Conservation (phyloP, 192 early-diverging fungal genomes). For the Gonapodya sp. region DNA sequence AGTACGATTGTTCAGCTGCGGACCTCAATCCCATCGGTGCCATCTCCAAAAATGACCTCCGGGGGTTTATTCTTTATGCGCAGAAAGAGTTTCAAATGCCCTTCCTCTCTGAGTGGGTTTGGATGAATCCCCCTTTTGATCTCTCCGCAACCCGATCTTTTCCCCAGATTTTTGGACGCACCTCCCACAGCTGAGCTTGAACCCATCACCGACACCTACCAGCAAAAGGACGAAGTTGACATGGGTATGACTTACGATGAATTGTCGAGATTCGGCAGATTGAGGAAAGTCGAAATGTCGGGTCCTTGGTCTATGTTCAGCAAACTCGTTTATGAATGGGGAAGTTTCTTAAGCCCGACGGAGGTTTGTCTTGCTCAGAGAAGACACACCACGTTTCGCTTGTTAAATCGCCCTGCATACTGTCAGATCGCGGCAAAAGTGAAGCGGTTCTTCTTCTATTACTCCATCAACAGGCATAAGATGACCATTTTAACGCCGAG, state of each 20-base stretch:
- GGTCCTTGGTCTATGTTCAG: constrained; percentile 95
- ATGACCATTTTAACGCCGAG: constrained; percentile 93
- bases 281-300: constrained; percentile 77
- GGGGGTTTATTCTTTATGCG: constrained; percentile 69
- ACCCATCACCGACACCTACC: constrained; percentile 70
- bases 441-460: constrained; percentile 92
- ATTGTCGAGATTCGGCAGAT: constrained; percentile 76
- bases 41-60: constrained; percentile 70
- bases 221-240: constrained; percentile 85
- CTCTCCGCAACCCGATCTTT: neutral
- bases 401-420: constrained; percentile 10
- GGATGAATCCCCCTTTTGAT: neutral
- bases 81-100: constrained; percentile 28
- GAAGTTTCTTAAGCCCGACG: constrained; percentile 38
- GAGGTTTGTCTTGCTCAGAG: constrained; percentile 34
- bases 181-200: constrained; percentile 94
- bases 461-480: constrained; percentile 97
- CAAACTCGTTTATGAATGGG: constrained; percentile 77
- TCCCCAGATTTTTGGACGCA: constrained; percentile 64
- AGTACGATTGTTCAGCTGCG: constrained; percentile 96
- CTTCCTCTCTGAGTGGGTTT: neutral
- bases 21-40: constrained; percentile 97
- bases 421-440: constrained; percentile 79
- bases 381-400: neutral
- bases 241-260: constrained; percentile 99